Percentiles rank a stretch among this genome's conserved stretches.
Conservation (phyloP, 257 asterid species). For the Mentha longifolia region DNA sequence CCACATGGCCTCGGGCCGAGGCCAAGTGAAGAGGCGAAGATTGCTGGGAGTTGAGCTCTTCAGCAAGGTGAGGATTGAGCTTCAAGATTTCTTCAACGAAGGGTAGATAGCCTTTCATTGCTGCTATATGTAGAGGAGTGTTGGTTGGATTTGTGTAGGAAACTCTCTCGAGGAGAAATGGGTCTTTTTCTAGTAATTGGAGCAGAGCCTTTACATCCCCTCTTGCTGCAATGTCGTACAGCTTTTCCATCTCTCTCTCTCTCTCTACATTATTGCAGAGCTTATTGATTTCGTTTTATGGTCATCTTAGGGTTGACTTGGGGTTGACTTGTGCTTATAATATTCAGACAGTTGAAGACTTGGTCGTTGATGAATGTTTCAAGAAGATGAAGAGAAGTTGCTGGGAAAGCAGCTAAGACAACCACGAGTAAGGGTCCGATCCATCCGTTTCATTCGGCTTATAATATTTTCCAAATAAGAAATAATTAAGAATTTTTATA, state of each 20-base stretch:
- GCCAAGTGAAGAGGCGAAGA: slow-evolving; percentile 57
- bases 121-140: slow-evolving; percentile 56
- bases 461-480: too few species aligned
- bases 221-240: slow-evolving; percentile 46
- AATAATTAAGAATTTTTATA: too few species aligned
- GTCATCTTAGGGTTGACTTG: not conserved
- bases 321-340: slow-evolving; percentile 26
- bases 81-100: slow-evolving; percentile 39
- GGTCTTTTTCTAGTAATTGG: slow-evolving; percentile 39
- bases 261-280: not conserved
- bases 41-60: slow-evolving; percentile 40
- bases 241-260: slow-evolving; percentile 29
- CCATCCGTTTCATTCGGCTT: too few species aligned
- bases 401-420: not conserved
- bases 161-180: slow-evolving; percentile 42
- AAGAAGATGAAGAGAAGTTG: slow-evolving; percentile 7
- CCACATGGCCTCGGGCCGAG: slow-evolving; percentile 40
- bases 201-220: slow-evolving; percentile 35
- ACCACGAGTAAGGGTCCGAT: too few species aligned
- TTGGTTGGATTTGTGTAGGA: slow-evolving; percentile 40
- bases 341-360: too few species aligned
- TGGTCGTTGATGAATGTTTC: not conserved
- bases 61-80: slow-evolving; percentile 36
- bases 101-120: slow-evolving; percentile 34
- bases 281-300: not conserved